Evolutionary conservation across 2,329 filamentous ascomycete genomes (phyloP).

Genomic region (Helotiales sp.): DNA sequence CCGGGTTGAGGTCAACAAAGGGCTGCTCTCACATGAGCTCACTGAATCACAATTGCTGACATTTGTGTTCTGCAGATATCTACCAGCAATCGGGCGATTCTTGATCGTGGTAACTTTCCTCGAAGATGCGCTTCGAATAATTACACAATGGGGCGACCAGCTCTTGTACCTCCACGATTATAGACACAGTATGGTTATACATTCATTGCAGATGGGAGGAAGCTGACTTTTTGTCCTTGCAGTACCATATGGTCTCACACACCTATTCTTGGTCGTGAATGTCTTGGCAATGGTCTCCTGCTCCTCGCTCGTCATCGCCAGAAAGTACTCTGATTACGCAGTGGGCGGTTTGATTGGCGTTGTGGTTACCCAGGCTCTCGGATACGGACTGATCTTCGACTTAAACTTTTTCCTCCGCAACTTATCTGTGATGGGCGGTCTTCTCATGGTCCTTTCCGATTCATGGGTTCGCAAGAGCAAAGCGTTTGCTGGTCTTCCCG

Average conservation of each 20-base stretch:
- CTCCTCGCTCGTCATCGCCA: constrained; percentile 83
- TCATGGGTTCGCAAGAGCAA: constrained; percentile 98
- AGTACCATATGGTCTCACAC: constrained; percentile 89
- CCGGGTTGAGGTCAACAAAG: neutral
- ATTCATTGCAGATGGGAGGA: constrained; percentile 6
- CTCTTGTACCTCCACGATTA: constrained; percentile 90
- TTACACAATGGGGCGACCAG: constrained; percentile 97
- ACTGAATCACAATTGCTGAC: constrained; percentile 18
- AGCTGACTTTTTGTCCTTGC: constrained; percentile 22
- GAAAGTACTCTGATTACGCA: constrained; percentile 91
- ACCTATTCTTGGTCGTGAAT: constrained; percentile 89
- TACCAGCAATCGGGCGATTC: constrained; percentile 94
- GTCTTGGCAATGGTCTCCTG: constrained; percentile 83
- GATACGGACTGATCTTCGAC: constrained; percentile 97
- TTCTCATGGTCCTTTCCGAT: constrained; percentile 97
- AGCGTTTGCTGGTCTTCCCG: constrained; percentile 89
- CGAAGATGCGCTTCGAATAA: constrained; percentile 91
- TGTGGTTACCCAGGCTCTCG: constrained; percentile 89
- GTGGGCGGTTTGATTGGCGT: constrained; percentile 88
- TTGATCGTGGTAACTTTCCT: constrained; percentile 98
- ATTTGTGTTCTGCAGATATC: constrained; percentile 60
- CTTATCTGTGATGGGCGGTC: constrained; percentile 91
- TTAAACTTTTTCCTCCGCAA: constrained; percentile 99
- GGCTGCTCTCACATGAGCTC: neutral
- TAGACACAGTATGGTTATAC: constrained; percentile 69